Evolutionary conservation across 768 basidiomycete genomes (phyloP).

Genomic region (Lepiota brunneoincarnata): DNA sequence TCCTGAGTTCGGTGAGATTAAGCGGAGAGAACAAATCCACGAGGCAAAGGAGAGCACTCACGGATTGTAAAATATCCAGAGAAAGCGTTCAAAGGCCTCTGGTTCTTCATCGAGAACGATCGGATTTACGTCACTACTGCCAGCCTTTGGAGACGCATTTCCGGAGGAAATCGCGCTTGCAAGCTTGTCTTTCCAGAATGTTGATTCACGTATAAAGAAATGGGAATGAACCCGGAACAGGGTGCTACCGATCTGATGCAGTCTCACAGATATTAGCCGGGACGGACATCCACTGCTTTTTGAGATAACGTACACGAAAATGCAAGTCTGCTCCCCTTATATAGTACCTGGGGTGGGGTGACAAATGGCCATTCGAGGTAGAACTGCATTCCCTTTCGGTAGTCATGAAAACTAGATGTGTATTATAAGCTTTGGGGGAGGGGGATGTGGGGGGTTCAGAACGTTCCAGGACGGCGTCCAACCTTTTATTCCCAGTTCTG

Average conservation of each 20-base stretch:
- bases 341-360: background rate
- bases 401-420: too few relatives aligned
- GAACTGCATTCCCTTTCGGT: too few relatives aligned
- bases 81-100: constrained; percentile 48
- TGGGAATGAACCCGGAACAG: constrained; percentile 50
- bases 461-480: too few relatives aligned
- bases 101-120: constrained; percentile 39
- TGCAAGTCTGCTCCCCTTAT: background rate
- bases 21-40: background rate
- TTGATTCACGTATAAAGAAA: constrained; percentile 52
- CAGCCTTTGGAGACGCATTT: constrained; percentile 18
- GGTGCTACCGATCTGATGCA: constrained; percentile 37
- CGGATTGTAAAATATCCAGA: constrained; percentile 66
- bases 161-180: constrained; percentile 19
- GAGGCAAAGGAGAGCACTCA: constrained; percentile 18
- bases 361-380: too few relatives aligned
- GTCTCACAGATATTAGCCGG: background rate
- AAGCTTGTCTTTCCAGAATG: constrained; percentile 34
- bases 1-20: background rate
- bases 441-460: too few relatives aligned
- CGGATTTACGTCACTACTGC: constrained; percentile 29
- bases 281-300: constrained; percentile 19
- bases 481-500: too few relatives aligned
- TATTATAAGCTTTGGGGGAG: too few relatives aligned
- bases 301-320: background rate